These are phyloP conservation scores for Dictyostelium intermedium DNA, from an alignment of 78 protist species.

Conservation along the genomic window DNA sequence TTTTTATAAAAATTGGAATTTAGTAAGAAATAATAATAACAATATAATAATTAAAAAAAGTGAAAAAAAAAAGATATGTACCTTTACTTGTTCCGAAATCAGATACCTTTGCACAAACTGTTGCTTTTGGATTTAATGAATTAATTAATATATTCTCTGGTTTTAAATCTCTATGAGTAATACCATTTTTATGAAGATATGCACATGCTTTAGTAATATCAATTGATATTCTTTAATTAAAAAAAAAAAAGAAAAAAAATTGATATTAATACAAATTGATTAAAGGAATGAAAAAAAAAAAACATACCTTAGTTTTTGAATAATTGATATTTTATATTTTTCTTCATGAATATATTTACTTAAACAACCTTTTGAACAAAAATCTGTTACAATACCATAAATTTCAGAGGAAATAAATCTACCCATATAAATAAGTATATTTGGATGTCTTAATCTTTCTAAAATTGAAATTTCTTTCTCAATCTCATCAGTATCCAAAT, in stretches of 20 bases:
- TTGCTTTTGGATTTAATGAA: background rate
- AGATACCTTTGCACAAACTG: background rate
- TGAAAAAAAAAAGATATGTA: background rate
- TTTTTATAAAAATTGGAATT: background rate
- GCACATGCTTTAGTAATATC: slow-evolving; percentile 61
- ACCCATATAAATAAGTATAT: slow-evolving; percentile 4
- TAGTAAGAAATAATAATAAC: background rate
- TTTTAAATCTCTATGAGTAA: background rate
- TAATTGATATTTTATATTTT: background rate
- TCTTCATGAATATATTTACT: background rate
- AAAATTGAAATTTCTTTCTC: slow-evolving; percentile 3
- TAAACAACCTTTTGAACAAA: background rate
- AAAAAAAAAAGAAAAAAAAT: background rate
- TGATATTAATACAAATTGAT: too few species aligned
- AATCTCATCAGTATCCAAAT: background rate
- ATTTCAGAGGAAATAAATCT: background rate
- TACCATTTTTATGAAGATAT: slow-evolving; percentile 44
- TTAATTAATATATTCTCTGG: background rate
- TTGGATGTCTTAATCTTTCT: slow-evolving; percentile 9
- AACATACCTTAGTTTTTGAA: slow-evolving; percentile 14
- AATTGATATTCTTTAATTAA: background rate
- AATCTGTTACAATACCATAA: slow-evolving; percentile 17
- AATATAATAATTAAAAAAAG: too few species aligned
- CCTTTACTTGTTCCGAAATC: slow-evolving; percentile 39
- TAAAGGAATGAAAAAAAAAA: background rate